Conservation (phyloP, 495 filamentous ascomycete genomes). For the Parachaetomium inaequale region DNA sequence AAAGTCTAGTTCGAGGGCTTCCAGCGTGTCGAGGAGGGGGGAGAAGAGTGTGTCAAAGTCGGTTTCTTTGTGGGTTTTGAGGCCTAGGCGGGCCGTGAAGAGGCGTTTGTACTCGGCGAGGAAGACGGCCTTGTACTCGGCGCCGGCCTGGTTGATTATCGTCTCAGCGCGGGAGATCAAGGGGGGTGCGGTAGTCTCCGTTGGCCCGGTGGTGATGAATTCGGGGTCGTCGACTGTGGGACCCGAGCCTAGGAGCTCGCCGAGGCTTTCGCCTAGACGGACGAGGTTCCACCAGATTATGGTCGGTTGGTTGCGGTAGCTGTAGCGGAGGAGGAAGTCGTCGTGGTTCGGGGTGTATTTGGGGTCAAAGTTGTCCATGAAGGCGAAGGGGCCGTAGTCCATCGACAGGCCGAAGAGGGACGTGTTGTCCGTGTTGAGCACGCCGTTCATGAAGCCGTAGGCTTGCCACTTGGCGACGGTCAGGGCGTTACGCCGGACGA, state of each 20-base stretch:
- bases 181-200: conserved; percentile 54
- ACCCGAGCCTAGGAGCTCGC: conserved; percentile 79
- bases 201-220: conserved; percentile 70
- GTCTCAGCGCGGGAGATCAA: conserved; percentile 76
- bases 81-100: conserved; percentile 73
- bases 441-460: conserved; percentile 97
- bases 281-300: conserved; percentile 99
- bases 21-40: conserved; percentile 76
- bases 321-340: conserved; percentile 80
- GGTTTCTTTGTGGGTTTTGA: conserved; percentile 57
- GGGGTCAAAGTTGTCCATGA: conserved; percentile 93
- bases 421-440: conserved; percentile 93
- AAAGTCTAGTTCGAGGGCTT: conserved; percentile 79
- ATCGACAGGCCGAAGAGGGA: conserved; percentile 83
- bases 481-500: conserved; percentile 77
- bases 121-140: conserved; percentile 85
- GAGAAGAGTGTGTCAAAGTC: conserved; percentile 79
- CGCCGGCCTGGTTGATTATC: conserved; percentile 69
- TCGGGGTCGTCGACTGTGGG: conserved; percentile 59
- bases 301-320: conserved; percentile 88
- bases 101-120: conserved; percentile 78
- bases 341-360: conserved; percentile 96
- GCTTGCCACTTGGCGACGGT: conserved; percentile 95
- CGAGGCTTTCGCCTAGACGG: conserved; percentile 83
- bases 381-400: conserved; percentile 95